phyloP scores from a whole-genome alignment of 1,284 basidiomycete genomes.

The Trichosporon sp. region DNA sequence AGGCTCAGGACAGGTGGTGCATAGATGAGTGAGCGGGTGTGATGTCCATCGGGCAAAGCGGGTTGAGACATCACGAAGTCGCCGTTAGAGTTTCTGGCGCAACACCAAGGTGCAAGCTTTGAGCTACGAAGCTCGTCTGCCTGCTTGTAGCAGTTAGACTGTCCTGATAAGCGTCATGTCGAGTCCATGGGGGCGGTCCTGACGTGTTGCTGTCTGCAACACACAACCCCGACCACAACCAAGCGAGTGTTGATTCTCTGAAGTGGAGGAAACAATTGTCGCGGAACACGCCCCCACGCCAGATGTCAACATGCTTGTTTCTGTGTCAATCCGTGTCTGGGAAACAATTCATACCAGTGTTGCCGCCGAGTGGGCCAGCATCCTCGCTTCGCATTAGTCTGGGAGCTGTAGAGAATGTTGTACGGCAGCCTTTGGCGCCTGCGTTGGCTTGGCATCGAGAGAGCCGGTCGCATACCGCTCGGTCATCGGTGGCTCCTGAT shows the following conservation, averaged over 20 bases:
- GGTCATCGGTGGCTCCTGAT: too few relatives aligned
- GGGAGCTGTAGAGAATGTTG: background rate
- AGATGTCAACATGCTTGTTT: background rate
- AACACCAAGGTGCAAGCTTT: background rate
- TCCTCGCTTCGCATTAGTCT: background rate
- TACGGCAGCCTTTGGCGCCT: background rate
- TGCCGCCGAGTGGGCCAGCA: background rate
- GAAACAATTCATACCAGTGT: background rate
- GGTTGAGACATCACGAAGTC: too few relatives aligned
- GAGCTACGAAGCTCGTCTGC: background rate
- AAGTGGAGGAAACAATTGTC: background rate
- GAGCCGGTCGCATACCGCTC: background rate
- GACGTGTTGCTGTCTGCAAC: background rate
- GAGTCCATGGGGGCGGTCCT: too few relatives aligned
- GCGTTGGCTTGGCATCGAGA: background rate
- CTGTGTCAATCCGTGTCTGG: slow-evolving; percentile 1
- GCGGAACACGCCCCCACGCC: background rate
- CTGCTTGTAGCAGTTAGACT: background rate
- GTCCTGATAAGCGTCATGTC: too few relatives aligned
- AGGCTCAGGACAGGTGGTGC: too few relatives aligned
- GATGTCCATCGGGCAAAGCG: too few relatives aligned
- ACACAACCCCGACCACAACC: too few relatives aligned
- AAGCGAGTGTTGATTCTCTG: too few relatives aligned
- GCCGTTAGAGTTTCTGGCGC: background rate
- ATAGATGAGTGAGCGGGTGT: too few relatives aligned